Evolutionary conservation across 2,329 filamentous ascomycete genomes (phyloP).

Genomic region (Monosporascus sp.): DNA sequence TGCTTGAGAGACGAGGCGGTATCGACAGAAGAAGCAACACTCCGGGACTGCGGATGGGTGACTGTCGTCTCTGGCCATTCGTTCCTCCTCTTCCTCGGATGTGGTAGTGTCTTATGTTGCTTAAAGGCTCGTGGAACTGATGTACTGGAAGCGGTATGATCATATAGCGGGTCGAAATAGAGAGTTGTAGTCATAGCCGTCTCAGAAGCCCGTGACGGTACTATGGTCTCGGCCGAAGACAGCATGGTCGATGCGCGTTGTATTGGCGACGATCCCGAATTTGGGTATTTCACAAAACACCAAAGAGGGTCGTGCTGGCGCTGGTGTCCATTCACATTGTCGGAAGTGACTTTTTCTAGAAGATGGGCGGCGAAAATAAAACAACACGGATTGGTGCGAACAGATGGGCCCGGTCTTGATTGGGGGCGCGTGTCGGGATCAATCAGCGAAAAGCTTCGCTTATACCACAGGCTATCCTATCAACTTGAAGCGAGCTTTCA

Average conservation of each 20-base stretch:
- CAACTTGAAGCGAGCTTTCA: no score
- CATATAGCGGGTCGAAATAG: conserved; percentile 24
- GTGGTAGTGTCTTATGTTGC: conserved; percentile 34
- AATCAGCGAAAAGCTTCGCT: no score
- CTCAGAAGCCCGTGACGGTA: conserved; percentile 6
- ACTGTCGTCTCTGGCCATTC: conserved; percentile 12
- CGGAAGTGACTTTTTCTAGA: background rate
- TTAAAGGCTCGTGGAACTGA: conserved; percentile 27
- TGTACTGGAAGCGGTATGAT: conserved; percentile 17
- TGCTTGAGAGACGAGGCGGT: conserved; percentile 17
- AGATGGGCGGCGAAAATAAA: background rate
- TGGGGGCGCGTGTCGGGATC: no score
- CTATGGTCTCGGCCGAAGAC: conserved; percentile 20
- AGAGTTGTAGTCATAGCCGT: conserved; percentile 12
- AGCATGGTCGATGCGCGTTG: conserved; percentile 18
- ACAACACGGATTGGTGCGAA: no score
- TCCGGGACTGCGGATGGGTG: conserved; percentile 14
- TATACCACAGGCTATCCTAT: no score
- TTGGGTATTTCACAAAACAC: conserved; percentile 5
- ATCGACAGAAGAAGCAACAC: conserved; percentile 20
- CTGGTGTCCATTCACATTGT: conserved; percentile 16
- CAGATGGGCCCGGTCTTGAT: no score
- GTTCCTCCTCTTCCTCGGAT: conserved; percentile 21
- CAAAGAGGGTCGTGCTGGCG: conserved; percentile 15
- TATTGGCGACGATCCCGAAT: background rate